These are phyloP conservation scores for Lepidium didymum DNA, from an alignment of 345 rosid species.

Conservation along the genomic window DNA sequence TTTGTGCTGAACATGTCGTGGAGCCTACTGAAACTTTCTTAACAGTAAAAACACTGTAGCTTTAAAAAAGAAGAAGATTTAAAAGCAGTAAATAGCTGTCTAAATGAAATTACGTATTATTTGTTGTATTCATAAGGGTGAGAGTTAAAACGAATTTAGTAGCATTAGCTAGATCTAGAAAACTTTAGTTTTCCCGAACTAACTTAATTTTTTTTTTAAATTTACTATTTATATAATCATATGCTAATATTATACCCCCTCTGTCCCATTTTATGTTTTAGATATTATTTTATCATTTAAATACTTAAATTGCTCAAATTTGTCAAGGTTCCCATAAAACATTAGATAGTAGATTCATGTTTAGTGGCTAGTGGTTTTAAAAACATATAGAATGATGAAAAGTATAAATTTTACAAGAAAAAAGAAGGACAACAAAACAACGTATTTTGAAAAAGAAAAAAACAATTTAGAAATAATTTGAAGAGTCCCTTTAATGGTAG, in stretches of 20 bases:
- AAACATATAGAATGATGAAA: not conserved
- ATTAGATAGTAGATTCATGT: too few species aligned
- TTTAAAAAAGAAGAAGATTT: not conserved
- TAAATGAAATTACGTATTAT: not conserved
- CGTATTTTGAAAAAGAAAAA: not conserved
- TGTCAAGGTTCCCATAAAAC: too few species aligned
- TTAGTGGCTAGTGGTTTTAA: too few species aligned
- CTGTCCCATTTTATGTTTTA: too few species aligned
- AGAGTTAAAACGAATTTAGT: not conserved
- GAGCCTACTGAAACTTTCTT: not conserved
- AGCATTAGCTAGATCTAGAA: not conserved
- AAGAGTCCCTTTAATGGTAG: not conserved
- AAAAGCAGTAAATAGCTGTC: not conserved
- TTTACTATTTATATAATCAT: not conserved
- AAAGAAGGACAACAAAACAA: not conserved
- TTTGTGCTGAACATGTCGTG: constrained; percentile 1
- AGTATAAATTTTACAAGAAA: not conserved
- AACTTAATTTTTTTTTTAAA: not conserved
- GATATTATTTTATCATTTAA: too few species aligned
- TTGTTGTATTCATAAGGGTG: not conserved
- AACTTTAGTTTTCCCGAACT: not conserved
- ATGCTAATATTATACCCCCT: not conserved
- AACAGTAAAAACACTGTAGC: not conserved
- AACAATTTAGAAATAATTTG: not conserved
- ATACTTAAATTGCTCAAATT: too few species aligned